Evolutionary conservation across 495 filamentous ascomycete genomes (phyloP), one percentile per base, ranked within the genome.

Genomic region (Ascobolus immersus): DNA sequence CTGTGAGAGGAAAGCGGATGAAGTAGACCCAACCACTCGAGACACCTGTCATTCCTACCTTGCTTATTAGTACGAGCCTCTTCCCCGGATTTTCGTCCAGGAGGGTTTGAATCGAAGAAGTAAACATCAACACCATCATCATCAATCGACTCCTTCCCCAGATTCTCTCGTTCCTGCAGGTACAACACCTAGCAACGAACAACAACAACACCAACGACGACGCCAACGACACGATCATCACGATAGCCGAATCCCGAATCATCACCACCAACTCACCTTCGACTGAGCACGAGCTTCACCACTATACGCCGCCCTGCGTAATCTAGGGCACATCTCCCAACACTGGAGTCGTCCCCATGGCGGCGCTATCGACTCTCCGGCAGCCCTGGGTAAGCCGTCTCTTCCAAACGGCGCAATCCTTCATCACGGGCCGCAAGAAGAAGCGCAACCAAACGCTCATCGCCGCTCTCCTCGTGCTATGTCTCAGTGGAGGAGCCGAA

Each of bases 321-420:
- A 7, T 15, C 17, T 5, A 19, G 21, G 8, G 10, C 19, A 32
- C 25, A 15, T 14, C 21, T 22, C n/a, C 34, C 34, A 11, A n/a
- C 34, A 12, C 17, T 11, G 19, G 13, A 10, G 15, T 3, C n/a
- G 15, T 32, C 26, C 22, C 22, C 24, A 92, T 92, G 81, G 78
- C 81, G 33, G 68, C 62, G 40, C 81, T 89, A 55, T 91, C 81
- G 19, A 89, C 77, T 6, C 63, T 92, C 35, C 72, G 70, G 33
- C 59, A 58, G 38, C 68, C 75, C 37, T 58, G 89, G 47, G 55
- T 69, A 9, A 56, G 58, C 4, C 61, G 89, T 21, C 62, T 77
- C 46, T 53, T 65, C 22, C 69, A 71, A 40, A 86, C 80, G 52
- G 47, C 59, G 21, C 50, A 62, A 9, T 76, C 21, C 39, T 82